Conservation (phyloP, 345 rosid species). For the Eucalyptus guilfoylei region DNA sequence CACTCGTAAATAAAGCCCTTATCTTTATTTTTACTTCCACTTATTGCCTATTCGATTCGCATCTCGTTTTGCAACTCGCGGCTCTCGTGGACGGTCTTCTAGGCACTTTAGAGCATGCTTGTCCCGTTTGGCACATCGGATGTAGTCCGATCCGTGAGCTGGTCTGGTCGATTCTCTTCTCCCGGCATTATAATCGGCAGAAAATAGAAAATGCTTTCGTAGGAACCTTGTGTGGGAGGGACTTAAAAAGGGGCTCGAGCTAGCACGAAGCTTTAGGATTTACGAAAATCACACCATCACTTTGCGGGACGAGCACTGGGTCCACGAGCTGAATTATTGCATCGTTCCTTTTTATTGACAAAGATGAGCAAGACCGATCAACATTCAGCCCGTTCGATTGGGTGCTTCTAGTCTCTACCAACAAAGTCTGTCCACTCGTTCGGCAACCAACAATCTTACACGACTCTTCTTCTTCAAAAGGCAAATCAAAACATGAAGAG, state of each 20-base stretch:
- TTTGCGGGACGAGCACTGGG: neutral
- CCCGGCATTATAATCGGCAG: neutral
- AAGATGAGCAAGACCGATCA: neutral
- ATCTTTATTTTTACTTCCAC: neutral
- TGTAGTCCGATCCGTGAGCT: neutral
- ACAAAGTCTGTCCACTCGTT: neutral
- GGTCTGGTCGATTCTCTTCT: neutral
- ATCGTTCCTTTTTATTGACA: neutral
- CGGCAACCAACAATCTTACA: neutral
- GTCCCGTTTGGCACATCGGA: neutral
- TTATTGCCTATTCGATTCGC: neutral
- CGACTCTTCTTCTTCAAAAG: neutral
- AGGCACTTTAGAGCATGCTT: neutral
- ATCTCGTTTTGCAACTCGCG: neutral
- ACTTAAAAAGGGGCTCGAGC: neutral
- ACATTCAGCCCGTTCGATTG: neutral
- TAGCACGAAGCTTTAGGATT: neutral
- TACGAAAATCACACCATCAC: neutral
- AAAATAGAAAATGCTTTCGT: neutral
- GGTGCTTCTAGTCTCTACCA: neutral
- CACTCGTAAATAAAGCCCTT: neutral
- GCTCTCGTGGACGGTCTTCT: neutral
- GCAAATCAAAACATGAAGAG: neutral
- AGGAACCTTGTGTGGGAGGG: neutral
- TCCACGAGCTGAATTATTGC: neutral